Evolutionary conservation across 352 stramenopile genomes (phyloP).

Genomic region (Pythium scleroteichum): DNA sequence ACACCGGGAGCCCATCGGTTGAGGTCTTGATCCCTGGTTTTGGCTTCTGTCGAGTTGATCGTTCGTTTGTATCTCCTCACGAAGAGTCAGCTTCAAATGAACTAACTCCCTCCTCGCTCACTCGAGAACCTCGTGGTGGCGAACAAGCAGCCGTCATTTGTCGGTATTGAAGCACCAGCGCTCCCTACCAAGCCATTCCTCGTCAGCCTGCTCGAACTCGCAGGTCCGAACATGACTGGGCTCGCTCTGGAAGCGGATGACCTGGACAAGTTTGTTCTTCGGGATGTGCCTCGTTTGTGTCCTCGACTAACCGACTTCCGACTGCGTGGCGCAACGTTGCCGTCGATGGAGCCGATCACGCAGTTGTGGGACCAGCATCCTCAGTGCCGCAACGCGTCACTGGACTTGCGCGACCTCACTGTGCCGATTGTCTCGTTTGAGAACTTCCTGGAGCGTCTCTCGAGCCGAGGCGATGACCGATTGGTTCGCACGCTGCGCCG

Average conservation of each 20-base stretch:
- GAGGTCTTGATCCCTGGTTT: slow-evolving; percentile 6
- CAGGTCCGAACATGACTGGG: background rate
- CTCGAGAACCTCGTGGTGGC: slow-evolving; percentile 1
- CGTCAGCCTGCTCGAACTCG: background rate
- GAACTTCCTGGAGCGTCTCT: background rate
- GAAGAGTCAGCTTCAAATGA: background rate
- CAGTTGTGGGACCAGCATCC: background rate
- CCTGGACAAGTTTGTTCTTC: background rate
- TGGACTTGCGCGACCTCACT: background rate
- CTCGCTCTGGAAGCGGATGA: slow-evolving; percentile 10
- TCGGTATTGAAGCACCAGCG: too few species aligned
- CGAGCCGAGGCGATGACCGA: background rate
- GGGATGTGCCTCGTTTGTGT: background rate
- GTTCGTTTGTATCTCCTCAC: background rate
- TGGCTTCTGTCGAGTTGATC: slow-evolving; percentile 1
- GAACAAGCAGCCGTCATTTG: background rate
- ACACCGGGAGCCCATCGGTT: background rate
- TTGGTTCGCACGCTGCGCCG: slow-evolving; percentile 2
- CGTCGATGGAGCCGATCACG: background rate
- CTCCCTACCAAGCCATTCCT: slow-evolving; percentile 3
- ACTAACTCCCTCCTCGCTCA: background rate
- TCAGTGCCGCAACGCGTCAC: background rate
- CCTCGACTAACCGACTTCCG: background rate
- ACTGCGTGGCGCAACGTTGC: background rate
- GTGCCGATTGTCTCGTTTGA: slow-evolving; percentile 1